Percentiles rank a stretch among this genome's conserved stretches.
These are phyloP conservation scores for Acacia crassicarpa DNA, from an alignment of 306 rosid genomes.

Conservation along the genomic window DNA sequence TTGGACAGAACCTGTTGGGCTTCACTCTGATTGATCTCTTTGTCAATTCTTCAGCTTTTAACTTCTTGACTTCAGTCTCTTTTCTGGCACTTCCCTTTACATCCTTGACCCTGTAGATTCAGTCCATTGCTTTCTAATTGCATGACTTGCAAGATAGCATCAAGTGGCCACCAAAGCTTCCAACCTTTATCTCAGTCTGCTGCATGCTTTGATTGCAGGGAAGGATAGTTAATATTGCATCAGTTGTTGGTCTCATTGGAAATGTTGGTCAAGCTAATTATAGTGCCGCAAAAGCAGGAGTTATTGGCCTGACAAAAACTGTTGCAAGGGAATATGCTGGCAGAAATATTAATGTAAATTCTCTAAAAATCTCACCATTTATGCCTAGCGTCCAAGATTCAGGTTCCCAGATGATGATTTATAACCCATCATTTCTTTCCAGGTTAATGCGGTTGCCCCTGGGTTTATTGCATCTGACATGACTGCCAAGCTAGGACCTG, in stretches of 20 bases:
- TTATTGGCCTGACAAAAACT: conserved; percentile 80
- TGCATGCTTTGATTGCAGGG: conserved; percentile 61
- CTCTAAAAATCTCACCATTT: neutral
- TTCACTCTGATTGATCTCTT: neutral
- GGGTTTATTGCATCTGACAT: conserved; percentile 87
- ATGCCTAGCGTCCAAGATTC: neutral
- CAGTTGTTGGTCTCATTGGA: conserved; percentile 78
- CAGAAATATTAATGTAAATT: conserved; percentile 67
- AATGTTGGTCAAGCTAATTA: conserved; percentile 89
- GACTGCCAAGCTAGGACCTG: conserved; percentile 79
- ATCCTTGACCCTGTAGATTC: neutral
- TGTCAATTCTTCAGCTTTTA: neutral
- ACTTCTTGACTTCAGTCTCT: neutral
- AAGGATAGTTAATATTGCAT: conserved; percentile 80
- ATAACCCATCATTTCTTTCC: conserved; percentile 19
- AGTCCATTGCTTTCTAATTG: neutral
- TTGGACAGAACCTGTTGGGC: conserved; percentile 8
- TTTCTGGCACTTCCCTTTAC: neutral
- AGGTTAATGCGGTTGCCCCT: conserved; percentile 92
- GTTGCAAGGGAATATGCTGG: conserved; percentile 88
- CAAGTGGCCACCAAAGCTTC: conserved; percentile 6
- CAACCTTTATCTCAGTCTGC: conserved; percentile 8
- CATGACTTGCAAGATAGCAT: neutral
- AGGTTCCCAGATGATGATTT: neutral
- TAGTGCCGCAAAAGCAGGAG: conserved; percentile 95